Conservation (phyloP, 2,329 filamentous ascomycete species). For the Stagonosporopsis vannaccii region DNA sequence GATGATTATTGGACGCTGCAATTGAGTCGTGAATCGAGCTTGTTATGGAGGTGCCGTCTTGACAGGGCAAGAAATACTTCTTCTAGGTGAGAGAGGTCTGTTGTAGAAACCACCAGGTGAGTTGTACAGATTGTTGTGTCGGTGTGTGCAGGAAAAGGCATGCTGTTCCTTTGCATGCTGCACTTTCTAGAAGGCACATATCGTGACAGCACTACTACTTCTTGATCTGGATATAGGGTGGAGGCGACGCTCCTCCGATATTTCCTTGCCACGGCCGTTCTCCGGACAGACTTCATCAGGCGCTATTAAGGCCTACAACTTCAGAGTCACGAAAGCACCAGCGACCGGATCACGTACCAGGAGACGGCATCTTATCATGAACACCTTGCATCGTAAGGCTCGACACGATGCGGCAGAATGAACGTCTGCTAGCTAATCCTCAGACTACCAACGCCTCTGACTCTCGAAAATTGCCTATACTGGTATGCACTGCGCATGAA, state of each 20-base stretch:
- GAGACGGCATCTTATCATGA: background rate
- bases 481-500: slow-evolving; percentile 4
- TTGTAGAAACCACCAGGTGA: no score
- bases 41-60: no score
- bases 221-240: background rate
- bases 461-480: background rate
- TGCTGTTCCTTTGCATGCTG: no score
- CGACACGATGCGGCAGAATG: background rate
- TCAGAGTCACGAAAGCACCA: background rate
- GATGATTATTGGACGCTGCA: background rate
- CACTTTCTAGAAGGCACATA: no score
- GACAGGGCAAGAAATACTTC: no score
- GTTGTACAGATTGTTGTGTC: no score
- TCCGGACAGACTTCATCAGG: background rate
- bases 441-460: background rate
- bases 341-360: no score
- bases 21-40: no score
- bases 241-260: background rate
- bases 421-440: background rate
- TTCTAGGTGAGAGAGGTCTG: no score
- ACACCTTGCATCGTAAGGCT: background rate
- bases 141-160: no score
- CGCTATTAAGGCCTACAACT: background rate
- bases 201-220: background rate
- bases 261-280: background rate